Percentiles rank a stretch among this genome's conserved stretches.
Conservation (phyloP, 2,329 filamentous ascomycete genomes). For the Fusarium oligoseptatum region DNA sequence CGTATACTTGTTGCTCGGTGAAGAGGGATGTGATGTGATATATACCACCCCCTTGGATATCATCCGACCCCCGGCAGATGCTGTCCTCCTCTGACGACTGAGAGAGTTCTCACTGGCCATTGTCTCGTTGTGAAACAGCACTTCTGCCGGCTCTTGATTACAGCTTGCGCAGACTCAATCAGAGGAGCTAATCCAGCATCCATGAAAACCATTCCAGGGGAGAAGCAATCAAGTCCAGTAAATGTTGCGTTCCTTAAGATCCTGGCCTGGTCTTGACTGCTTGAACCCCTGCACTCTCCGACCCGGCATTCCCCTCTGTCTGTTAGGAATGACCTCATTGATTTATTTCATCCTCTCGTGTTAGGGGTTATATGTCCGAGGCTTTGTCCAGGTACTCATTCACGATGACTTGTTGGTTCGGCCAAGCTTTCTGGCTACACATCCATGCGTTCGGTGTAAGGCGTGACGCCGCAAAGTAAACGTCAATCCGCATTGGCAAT, state of each 20-base stretch:
- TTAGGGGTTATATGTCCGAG: not conserved
- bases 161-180: not conserved
- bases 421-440: not conserved
- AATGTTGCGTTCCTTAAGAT: not conserved
- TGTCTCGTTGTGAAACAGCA: not conserved
- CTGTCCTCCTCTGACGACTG: not conserved
- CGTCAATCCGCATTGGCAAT: not conserved
- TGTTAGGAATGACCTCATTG: slow-evolving; percentile 23
- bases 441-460: not conserved
- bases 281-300: not conserved
- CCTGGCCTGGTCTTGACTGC: not conserved
- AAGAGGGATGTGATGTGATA: not conserved
- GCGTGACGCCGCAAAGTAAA: not conserved
- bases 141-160: not conserved
- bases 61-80: not conserved
- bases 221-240: not conserved
- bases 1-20: not conserved
- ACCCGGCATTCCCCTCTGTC: not conserved
- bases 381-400: not conserved
- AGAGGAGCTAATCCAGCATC: not conserved
- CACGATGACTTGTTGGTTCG: not conserved
- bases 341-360: slow-evolving; percentile 7
- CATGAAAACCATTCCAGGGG: not conserved
- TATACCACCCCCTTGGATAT: not conserved
- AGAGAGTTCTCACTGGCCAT: slow-evolving; percentile 15